A percentile compares a stretch with the other conserved stretches of the same genome.
Conservation (phyloP, 768 basidiomycete genomes). For the Phylloporus arenicola region DNA sequence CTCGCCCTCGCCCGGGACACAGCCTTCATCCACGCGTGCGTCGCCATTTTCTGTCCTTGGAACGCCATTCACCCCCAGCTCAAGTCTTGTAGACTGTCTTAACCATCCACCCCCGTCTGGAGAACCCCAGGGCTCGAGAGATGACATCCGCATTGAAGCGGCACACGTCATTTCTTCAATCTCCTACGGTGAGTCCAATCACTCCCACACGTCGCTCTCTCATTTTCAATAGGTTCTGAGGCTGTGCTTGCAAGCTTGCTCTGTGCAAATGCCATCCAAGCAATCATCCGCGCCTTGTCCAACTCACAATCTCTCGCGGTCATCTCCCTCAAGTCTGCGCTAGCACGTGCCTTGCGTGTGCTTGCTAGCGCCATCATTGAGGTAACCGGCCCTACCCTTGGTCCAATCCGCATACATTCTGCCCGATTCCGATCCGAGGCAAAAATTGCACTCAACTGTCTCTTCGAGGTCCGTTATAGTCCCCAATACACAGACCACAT, state of each 20-base stretch:
- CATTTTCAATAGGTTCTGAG: slow-evolving; percentile 45
- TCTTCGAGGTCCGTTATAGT: slow-evolving; percentile 48
- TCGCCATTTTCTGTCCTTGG: slow-evolving; percentile 3
- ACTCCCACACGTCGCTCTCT: not conserved
- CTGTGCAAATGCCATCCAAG: slow-evolving; percentile 50
- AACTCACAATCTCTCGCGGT: slow-evolving; percentile 33
- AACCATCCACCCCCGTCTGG: slow-evolving; percentile 35
- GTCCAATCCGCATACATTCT: slow-evolving; percentile 43
- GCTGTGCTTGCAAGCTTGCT: slow-evolving; percentile 56
- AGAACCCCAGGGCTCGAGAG: slow-evolving; percentile 36
- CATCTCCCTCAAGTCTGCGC: slow-evolving; percentile 44
- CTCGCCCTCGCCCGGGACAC: slow-evolving; percentile 50
- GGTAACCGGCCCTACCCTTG: slow-evolving; percentile 61
- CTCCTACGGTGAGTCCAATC: slow-evolving; percentile 48
- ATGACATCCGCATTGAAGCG: slow-evolving; percentile 62
- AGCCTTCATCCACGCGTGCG: slow-evolving; percentile 51
- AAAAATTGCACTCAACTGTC: slow-evolving; percentile 48
- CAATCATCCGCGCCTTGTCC: slow-evolving; percentile 59
- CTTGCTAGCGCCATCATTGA: slow-evolving; percentile 59
- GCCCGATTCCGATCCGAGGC: slow-evolving; percentile 46
- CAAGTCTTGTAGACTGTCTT: slow-evolving; percentile 59
- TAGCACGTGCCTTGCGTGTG: slow-evolving; percentile 59
- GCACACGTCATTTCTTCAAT: slow-evolving; percentile 72
- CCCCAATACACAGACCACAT: not conserved
- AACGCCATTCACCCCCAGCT: not conserved